Base-by-base conservation (phyloP, 139 green algal species). In the Trebouxia sp. region DNA sequence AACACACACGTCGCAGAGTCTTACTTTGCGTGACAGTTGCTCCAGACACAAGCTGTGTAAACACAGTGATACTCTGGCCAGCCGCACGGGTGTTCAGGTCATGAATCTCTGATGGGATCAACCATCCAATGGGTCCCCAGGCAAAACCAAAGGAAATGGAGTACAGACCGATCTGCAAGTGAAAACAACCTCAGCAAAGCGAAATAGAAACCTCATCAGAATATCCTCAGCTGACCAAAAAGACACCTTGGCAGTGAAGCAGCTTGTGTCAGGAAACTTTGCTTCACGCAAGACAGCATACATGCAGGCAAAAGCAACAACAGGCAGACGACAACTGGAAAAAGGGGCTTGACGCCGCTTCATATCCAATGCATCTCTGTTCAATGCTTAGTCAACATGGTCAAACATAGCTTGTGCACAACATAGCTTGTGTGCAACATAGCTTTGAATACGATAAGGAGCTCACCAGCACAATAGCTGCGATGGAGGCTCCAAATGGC, bases 71-170 rank as follows among this genome's bases (percentile, higher is more conserved):
- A 38, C 58, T 83, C 65, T 86, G 84, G 43, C 89, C 83, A 28
- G 80, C 74, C 67, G 80, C 76, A 35, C 85, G 81, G 5, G 86
- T 91, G 53, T 89, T 85, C 53, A 93, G 74, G 26, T 87, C 81
- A 53, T 93, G 84, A 30, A 93, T 84, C 78, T 92, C 90, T 58
- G 80, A 85, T 8, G 91, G 90, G 45, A 92, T 83, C 81, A 94
- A 70, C 91, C 92, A 95, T 41, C 87, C 80, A 35, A 84, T 65
- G 28, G 80, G 80, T 55, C 80, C 80, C 80, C 80, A 80, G 6
- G 28, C 38, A n/a, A 50, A 84, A 26, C 80, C 80, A 75, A 84
- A 84, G 53, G 80, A 80, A 12, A 80, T 76, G 69, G 51, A 65
- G 32, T 80, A 80, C 14, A 80, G 42, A 3, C 70, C 51, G 66